phyloP scores from a whole-genome alignment of 768 basidiomycete species.

The Mycena vitilis region DNA sequence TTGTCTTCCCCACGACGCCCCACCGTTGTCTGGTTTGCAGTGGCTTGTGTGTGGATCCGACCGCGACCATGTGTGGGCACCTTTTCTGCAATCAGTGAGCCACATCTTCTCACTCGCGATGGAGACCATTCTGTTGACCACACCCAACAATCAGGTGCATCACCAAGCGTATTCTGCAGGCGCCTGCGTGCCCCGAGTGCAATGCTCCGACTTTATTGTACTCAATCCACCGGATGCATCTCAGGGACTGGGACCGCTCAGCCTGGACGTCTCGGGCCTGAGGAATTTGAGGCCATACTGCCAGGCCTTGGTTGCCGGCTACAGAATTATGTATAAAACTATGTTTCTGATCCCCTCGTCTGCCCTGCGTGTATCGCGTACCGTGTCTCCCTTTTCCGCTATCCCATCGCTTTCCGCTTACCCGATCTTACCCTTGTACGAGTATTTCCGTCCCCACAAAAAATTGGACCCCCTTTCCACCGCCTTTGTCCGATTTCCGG shows the following conservation, averaged over 20 bases:
- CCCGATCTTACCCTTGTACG: not conserved
- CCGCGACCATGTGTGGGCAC: conserved; percentile 73
- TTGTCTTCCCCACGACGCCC: conserved; percentile 11
- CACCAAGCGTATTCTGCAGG: conserved; percentile 57
- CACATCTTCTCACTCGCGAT: conserved; percentile 1
- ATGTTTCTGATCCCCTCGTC: not conserved
- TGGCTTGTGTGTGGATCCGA: conserved; percentile 58
- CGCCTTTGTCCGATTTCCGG: no score
- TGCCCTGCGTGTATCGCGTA: not conserved
- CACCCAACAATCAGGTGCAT: conserved; percentile 59
- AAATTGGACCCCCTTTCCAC: no score
- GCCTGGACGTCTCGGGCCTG: no score
- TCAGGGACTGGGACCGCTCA: conserved; percentile 35
- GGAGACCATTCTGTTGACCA: conserved; percentile 12
- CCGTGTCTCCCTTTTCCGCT: not conserved
- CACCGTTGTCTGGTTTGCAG: conserved; percentile 62
- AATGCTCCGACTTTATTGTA: conserved; percentile 62
- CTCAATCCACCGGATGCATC: conserved; percentile 65
- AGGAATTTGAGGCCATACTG: no score
- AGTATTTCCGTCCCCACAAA: not conserved
- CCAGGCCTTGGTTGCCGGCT: not conserved
- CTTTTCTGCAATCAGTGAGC: conserved; percentile 69
- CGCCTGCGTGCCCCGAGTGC: conserved; percentile 65
- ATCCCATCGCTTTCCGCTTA: not conserved
- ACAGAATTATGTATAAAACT: no score